Evolutionary conservation across 1,284 basidiomycete genomes (phyloP).

Genomic region (Neonothopanus nambi): DNA sequence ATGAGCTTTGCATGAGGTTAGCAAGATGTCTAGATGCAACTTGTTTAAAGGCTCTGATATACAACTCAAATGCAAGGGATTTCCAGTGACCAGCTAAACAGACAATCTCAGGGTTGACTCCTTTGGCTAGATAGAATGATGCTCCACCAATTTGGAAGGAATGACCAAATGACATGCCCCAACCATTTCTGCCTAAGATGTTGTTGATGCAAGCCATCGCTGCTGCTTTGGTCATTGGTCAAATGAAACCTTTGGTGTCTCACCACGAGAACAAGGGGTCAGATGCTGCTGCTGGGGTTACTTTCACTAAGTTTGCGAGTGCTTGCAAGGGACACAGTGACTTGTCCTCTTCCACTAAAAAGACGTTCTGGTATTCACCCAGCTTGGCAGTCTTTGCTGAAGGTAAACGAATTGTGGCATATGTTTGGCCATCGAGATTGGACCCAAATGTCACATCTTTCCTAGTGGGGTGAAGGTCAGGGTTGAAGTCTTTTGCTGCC

Average conservation of each 20-base stretch:
- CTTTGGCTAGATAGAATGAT: no score
- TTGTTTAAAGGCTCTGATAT: slow-evolving; percentile 33
- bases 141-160: no score
- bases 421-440: slow-evolving; percentile 24
- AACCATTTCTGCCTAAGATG: no score
- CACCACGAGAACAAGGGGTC: slow-evolving; percentile 34
- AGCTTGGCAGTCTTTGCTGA: slow-evolving; percentile 34
- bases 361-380: slow-evolving; percentile 33
- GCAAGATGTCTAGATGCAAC: slow-evolving; percentile 19
- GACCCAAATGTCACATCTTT: slow-evolving; percentile 15
- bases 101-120: slow-evolving; percentile 25
- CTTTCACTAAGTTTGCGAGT: slow-evolving; percentile 28
- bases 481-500: not conserved
- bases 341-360: slow-evolving; percentile 25
- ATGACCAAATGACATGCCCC: no score
- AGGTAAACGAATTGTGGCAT: slow-evolving; percentile 29
- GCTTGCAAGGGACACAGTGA: slow-evolving; percentile 30
- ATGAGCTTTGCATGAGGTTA: no score
- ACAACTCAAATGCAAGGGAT: slow-evolving; percentile 34
- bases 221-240: slow-evolving; percentile 27
- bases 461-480: not conserved
- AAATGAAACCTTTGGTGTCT: slow-evolving; percentile 19
- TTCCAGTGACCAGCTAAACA: slow-evolving; percentile 28
- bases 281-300: slow-evolving; percentile 26
- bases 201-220: slow-evolving; percentile 30